A percentile compares a stretch with the other conserved stretches of the same genome.
phyloP scores from a whole-genome alignment of 352 stramenopile genomes.

The Pythium aquatile region DNA sequence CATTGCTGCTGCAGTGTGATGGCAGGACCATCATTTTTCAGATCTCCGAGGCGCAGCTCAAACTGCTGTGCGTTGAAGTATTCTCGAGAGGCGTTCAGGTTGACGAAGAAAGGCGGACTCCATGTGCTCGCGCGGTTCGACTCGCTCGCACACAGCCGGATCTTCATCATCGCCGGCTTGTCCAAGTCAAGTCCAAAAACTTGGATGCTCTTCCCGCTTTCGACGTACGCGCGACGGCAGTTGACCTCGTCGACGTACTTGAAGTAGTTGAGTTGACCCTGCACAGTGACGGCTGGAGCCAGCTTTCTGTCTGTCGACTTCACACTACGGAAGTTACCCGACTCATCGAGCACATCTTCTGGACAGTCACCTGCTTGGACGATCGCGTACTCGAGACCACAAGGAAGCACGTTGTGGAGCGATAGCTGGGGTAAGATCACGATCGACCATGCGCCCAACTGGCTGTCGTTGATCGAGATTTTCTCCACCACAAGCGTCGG shows the following conservation, averaged over 20 bases:
- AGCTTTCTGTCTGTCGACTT: slow-evolving; percentile 32
- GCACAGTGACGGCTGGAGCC: slow-evolving; percentile 41
- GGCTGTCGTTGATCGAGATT: slow-evolving; percentile 56
- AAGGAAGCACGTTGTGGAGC: slow-evolving; percentile 81
- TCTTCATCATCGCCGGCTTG: slow-evolving; percentile 68
- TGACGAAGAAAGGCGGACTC: slow-evolving; percentile 64
- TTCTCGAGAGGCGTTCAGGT: slow-evolving; percentile 45
- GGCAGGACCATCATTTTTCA: slow-evolving; percentile 39
- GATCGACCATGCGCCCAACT: slow-evolving; percentile 67
- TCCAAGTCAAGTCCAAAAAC: slow-evolving; percentile 77
- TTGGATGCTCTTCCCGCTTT: slow-evolving; percentile 79
- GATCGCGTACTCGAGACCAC: slow-evolving; percentile 80
- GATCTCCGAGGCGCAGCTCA: slow-evolving; percentile 51
- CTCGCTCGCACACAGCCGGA: slow-evolving; percentile 65
- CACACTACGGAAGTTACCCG: slow-evolving; percentile 51
- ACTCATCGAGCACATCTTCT: slow-evolving; percentile 47
- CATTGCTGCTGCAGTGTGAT: slow-evolving; percentile 73
- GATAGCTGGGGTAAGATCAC: slow-evolving; percentile 82
- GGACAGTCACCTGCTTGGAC: slow-evolving; percentile 79
- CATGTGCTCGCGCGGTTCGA: slow-evolving; percentile 46
- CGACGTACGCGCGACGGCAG: slow-evolving; percentile 62
- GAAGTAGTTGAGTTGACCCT: slow-evolving; percentile 68
- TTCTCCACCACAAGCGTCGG: slow-evolving; percentile 76
- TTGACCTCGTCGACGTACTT: slow-evolving; percentile 78
- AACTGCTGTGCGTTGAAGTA: slow-evolving; percentile 55